These are phyloP conservation scores for Rubroboletus pulcherrimus DNA, from an alignment of 768 basidiomycete species.

Conservation along the genomic window DNA sequence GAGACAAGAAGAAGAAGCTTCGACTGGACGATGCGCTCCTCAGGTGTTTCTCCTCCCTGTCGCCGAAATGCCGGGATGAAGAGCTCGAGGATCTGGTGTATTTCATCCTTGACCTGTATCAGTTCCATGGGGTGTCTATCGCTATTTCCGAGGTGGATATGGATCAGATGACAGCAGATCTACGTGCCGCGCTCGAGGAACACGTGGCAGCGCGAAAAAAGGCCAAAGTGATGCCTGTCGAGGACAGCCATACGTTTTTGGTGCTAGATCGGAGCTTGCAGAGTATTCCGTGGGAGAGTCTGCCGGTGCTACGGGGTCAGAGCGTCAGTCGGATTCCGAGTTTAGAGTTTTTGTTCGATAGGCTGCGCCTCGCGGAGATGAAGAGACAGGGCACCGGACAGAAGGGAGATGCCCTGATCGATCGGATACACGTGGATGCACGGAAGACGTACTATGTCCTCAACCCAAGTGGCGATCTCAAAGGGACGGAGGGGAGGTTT, in stretches of 20 bases:
- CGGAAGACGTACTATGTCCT: slow-evolving; percentile 76
- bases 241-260: slow-evolving; percentile 78
- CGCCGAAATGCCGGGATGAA: slow-evolving; percentile 82
- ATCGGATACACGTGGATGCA: slow-evolving; percentile 58
- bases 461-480: slow-evolving; percentile 90
- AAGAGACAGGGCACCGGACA: slow-evolving; percentile 26
- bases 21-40: slow-evolving; percentile 73
- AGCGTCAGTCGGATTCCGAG: slow-evolving; percentile 94
- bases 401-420: slow-evolving; percentile 26
- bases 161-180: slow-evolving; percentile 83
- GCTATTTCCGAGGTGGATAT: slow-evolving; percentile 91
- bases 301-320: slow-evolving; percentile 77
- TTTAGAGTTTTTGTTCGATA: slow-evolving; percentile 81
- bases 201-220: slow-evolving; percentile 42
- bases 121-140: slow-evolving; percentile 86
- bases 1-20: slow-evolving; percentile 54
- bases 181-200: slow-evolving; percentile 75
- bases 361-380: slow-evolving; percentile 59
- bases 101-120: slow-evolving; percentile 90
- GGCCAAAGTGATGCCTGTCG: slow-evolving; percentile 23
- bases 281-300: slow-evolving; percentile 92
- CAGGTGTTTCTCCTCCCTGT: slow-evolving; percentile 80
- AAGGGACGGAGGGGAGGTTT: slow-evolving; percentile 79
- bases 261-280: slow-evolving; percentile 88
- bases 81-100: slow-evolving; percentile 94